A percentile compares a stretch with the other conserved stretches of the same genome.
Evolutionary conservation across 768 basidiomycete species (phyloP).

Genomic region (Lentinula aciculospora): DNA sequence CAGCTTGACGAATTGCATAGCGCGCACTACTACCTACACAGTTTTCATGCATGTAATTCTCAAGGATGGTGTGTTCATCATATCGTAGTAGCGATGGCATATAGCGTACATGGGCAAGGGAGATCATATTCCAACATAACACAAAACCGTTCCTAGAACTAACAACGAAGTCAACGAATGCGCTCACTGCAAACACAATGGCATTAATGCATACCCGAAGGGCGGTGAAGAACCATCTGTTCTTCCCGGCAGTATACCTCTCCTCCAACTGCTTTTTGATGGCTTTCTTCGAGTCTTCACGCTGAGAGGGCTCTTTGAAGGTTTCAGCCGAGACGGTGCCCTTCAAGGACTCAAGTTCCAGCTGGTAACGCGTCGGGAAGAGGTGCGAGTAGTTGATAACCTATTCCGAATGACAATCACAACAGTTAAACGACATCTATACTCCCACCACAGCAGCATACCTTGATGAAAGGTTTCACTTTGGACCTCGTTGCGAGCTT

Average conservation of each 20-base stretch:
- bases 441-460: not conserved
- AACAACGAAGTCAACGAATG: not conserved
- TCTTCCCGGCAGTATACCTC: conserved; percentile 89
- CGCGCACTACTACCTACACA: no score
- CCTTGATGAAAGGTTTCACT: conserved; percentile 78
- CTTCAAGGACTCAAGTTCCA: conserved; percentile 95
- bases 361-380: conserved; percentile 97
- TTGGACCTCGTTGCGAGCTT: conserved; percentile 88
- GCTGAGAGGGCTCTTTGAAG: conserved; percentile 96
- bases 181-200: not conserved
- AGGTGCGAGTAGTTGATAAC: conserved; percentile 97
- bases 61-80: not conserved
- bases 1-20: no score
- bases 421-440: not conserved
- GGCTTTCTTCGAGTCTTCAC: conserved; percentile 91
- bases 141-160: not conserved
- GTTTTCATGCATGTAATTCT: not conserved
- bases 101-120: not conserved
- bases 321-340: conserved; percentile 79
- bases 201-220: conserved; percentile 58
- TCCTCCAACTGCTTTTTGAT: conserved; percentile 98
- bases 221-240: conserved; percentile 95
- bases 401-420: no score
- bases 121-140: not conserved
- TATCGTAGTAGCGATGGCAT: not conserved